phyloP scores from a whole-genome alignment of 306 rosid species.

The Vicia villosa region DNA sequence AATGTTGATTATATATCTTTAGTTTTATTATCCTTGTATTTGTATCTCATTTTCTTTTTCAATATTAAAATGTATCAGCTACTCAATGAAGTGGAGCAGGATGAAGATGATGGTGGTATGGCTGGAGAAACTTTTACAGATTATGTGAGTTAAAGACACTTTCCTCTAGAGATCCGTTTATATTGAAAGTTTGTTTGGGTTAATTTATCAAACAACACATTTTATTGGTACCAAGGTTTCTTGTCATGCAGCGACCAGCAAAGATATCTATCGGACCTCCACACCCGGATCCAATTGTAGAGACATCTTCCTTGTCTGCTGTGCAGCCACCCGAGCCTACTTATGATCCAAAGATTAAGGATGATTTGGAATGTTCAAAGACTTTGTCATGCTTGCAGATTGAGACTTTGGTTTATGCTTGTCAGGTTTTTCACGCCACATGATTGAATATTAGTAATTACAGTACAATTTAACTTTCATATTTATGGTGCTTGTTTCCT shows the following conservation, averaged over 20 bases:
- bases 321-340: slow-evolving; percentile 98
- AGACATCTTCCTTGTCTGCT: slow-evolving; percentile 39
- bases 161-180: not conserved
- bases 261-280: slow-evolving; percentile 80
- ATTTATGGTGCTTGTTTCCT: slow-evolving; percentile 47
- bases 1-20: not conserved
- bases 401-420: slow-evolving; percentile 92
- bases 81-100: slow-evolving; percentile 90
- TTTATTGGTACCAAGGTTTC: slow-evolving; percentile 33
- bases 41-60: not conserved
- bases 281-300: slow-evolving; percentile 93
- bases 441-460: slow-evolving; percentile 31
- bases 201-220: slow-evolving; percentile 32
- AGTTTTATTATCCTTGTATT: not conserved
- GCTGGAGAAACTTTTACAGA: not conserved
- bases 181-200: slow-evolving; percentile 28
- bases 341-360: slow-evolving; percentile 66
- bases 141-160: slow-evolving; percentile 63
- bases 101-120: slow-evolving; percentile 83
- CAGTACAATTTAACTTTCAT: slow-evolving; percentile 26
- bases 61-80: slow-evolving; percentile 48
- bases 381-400: slow-evolving; percentile 38
- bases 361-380: slow-evolving; percentile 58
- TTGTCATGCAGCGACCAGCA: slow-evolving; percentile 80
- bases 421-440: slow-evolving; percentile 70